A percentile compares a stretch with the other conserved stretches of the same genome.
Conservation (phyloP, 208 protist species). For the Leishmania tarentolae region DNA sequence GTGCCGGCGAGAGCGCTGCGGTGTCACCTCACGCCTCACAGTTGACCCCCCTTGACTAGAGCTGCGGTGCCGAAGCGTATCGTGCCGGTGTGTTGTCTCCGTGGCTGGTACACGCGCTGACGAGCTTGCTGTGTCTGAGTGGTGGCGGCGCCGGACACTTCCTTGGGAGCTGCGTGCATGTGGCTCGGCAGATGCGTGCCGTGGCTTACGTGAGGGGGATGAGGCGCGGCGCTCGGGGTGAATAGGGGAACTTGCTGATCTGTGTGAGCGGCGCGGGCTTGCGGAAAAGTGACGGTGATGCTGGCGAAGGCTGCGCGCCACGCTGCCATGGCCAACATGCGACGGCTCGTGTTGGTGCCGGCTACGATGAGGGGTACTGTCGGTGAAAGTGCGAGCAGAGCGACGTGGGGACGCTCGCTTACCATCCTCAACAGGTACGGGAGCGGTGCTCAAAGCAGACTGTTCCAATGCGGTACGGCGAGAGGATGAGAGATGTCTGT, state of each 20-base stretch:
- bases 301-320: constrained; percentile 22
- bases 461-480: constrained; percentile 9
- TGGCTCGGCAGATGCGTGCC: constrained; percentile 16
- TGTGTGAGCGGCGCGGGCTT: constrained; percentile 19
- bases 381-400: constrained; percentile 14
- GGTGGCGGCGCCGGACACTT: constrained; percentile 16
- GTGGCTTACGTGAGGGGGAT: constrained; percentile 12
- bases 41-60: constrained; percentile 7
- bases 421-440: constrained; percentile 14
- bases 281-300: constrained; percentile 3
- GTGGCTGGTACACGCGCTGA: not conserved
- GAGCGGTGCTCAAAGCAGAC: constrained; percentile 13
- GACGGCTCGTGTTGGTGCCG: constrained; percentile 15
- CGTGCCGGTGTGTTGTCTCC: constrained; percentile 25
- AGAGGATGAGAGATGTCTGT: constrained; percentile 1
- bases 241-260: constrained; percentile 17
- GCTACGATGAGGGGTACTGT: constrained; percentile 17
- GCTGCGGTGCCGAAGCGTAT: constrained; percentile 30
- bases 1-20: constrained; percentile 11
- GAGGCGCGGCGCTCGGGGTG: constrained; percentile 19
- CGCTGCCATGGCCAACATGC: constrained; percentile 4
- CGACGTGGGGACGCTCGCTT: not conserved
- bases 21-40: constrained; percentile 1
- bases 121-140: constrained; percentile 1
- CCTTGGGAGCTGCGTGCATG: constrained; percentile 15